Percentiles rank a stretch among this genome's conserved stretches.
phyloP scores from a whole-genome alignment of 1,284 basidiomycete genomes.

The Trichosporon coremiiforme region DNA sequence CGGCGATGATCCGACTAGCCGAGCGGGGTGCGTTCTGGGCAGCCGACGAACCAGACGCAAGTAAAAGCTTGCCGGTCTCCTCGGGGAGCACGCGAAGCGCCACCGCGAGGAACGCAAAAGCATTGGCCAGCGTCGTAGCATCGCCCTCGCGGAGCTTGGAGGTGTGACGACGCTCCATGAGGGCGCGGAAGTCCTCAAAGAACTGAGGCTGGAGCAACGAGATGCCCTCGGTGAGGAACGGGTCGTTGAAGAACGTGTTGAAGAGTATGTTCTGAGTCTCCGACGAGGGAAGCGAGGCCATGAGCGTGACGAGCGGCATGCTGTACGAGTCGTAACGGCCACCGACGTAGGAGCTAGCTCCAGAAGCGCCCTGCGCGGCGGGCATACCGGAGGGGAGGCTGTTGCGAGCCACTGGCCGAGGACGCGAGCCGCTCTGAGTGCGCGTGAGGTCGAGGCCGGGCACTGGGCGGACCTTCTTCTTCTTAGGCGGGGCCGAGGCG shows the following conservation, averaged over 20 bases:
- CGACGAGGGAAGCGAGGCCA: constrained; percentile 43
- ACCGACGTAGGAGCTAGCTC: not conserved
- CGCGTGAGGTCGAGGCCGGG: constrained; percentile 20
- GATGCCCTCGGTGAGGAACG: constrained; percentile 51
- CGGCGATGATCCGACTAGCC: constrained; percentile 31
- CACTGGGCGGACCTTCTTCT: constrained; percentile 37
- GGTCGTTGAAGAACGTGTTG: constrained; percentile 50
- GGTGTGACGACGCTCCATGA: constrained; percentile 38
- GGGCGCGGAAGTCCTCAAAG: constrained; percentile 41
- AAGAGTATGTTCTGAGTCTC: constrained; percentile 49
- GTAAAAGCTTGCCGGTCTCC: constrained; percentile 47
- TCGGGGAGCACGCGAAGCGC: constrained; percentile 48
- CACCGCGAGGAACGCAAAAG: constrained; percentile 47
- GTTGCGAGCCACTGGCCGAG: constrained; percentile 24
- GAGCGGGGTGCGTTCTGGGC: constrained; percentile 30
- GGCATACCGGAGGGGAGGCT: constrained; percentile 19
- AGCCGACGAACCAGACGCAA: constrained; percentile 37
- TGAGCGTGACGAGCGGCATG: constrained; percentile 38
- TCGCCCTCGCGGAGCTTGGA: constrained; percentile 42
- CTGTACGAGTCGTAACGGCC: constrained; percentile 42
- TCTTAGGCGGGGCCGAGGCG: constrained; percentile 46
- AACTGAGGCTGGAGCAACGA: constrained; percentile 49
- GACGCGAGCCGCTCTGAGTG: constrained; percentile 16
- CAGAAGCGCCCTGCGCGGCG: not conserved
- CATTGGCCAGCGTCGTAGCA: constrained; percentile 49